A percentile compares a stretch with the other conserved stretches of the same genome.
These are phyloP conservation scores for Chalciporus chontae DNA, from an alignment of 768 basidiomycete species.

Conservation along the genomic window DNA sequence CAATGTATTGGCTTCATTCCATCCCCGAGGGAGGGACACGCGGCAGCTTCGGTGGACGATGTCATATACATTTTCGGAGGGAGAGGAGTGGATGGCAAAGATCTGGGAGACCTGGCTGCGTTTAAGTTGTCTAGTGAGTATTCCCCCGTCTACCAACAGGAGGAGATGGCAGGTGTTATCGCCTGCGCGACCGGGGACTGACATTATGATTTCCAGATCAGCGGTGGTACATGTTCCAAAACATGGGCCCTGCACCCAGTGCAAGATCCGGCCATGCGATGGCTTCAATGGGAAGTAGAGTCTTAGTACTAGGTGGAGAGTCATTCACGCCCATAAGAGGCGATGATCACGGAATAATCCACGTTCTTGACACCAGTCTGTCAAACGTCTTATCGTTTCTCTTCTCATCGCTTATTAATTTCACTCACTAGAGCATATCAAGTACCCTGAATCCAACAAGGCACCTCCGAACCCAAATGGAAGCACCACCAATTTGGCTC, in stretches of 20 bases:
- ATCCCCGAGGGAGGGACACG: conserved; percentile 92
- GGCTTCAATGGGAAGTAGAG: conserved; percentile 84
- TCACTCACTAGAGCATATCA: conserved; percentile 70
- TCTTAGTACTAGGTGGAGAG: conserved; percentile 95
- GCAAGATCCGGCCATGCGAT: conserved; percentile 98
- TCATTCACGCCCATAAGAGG: conserved; percentile 67
- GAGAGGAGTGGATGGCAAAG: conserved; percentile 94
- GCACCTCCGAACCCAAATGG: conserved; percentile 33
- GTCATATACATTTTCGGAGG: conserved; percentile 98
- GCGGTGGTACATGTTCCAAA: conserved; percentile 99
- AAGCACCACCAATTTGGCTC: conserved; percentile 33
- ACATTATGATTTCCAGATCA: conserved; percentile 55
- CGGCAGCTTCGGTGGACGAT: conserved; percentile 93
- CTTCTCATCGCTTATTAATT: conserved; percentile 4
- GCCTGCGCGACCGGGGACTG: conserved; percentile 8
- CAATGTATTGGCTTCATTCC: conserved; percentile 97
- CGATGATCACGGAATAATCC: conserved; percentile 81
- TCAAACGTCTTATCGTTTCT: conserved; percentile 16
- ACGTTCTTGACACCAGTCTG: conserved; percentile 93
- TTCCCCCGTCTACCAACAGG: neutral
- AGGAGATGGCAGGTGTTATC: neutral
- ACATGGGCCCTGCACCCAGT: conserved; percentile 95
- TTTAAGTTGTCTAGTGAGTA: conserved; percentile 95
- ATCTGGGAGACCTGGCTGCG: conserved; percentile 89
- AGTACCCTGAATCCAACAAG: conserved; percentile 74